A percentile compares a stretch with the other conserved stretches of the same genome.
phyloP scores from a whole-genome alignment of 139 green algal species.

The Ulvella scutata region DNA sequence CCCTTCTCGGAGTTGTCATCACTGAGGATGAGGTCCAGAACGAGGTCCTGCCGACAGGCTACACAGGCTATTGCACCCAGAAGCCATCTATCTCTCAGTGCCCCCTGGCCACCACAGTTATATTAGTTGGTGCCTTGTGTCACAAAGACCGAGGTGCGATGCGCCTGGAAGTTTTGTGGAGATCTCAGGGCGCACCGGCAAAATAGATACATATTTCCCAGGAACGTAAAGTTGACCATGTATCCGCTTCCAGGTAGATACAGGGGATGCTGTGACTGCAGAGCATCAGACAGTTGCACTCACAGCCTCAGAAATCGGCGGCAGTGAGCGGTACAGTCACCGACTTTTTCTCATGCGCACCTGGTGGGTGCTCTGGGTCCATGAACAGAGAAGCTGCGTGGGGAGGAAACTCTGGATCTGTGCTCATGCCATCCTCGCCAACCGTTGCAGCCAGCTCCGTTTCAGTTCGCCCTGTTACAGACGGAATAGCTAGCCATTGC shows the following conservation, averaged over 20 bases:
- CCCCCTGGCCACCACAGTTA: constrained; percentile 21
- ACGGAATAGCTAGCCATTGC: background rate
- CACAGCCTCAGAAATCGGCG: no score
- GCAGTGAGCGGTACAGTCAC: no score
- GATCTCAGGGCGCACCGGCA: background rate
- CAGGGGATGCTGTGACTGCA: background rate
- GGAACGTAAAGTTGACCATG: background rate
- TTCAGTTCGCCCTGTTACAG: background rate
- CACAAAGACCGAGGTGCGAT: background rate
- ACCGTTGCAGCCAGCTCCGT: background rate
- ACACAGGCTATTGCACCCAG: constrained; percentile 29
- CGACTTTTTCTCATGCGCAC: no score
- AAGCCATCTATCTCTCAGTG: constrained; percentile 15
- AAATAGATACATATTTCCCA: background rate
- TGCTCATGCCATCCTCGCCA: constrained; percentile 10
- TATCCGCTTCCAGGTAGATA: background rate
- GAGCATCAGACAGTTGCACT: no score
- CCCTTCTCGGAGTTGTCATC: constrained; percentile 5
- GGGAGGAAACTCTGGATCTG: constrained; percentile 20
- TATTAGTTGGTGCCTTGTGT: constrained; percentile 12
- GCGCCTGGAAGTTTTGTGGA: background rate
- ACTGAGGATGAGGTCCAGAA: constrained; percentile 28
- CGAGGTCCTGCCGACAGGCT: constrained; percentile 19
- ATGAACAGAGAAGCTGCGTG: constrained; percentile 15
- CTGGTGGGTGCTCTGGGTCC: background rate